Percentiles rank a stretch among this genome's conserved stretches.
Evolutionary conservation across 345 rosid species (phyloP).

Genomic region (Salix brachista): DNA sequence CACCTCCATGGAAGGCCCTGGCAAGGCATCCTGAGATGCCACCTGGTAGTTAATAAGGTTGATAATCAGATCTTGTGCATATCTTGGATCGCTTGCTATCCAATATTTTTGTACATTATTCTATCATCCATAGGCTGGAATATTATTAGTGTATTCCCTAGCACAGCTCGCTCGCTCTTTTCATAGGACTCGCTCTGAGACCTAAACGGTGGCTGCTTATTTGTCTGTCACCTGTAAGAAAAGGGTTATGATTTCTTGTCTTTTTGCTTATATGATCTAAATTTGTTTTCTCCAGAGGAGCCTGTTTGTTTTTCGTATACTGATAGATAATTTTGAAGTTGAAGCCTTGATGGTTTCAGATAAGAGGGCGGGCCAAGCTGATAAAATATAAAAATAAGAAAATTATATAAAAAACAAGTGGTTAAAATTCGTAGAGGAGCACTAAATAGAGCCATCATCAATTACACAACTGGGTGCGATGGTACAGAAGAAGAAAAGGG

Average conservation of each 20-base stretch:
- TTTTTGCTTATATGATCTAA: neutral
- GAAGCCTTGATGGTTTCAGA: no score
- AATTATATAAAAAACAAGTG: no score
- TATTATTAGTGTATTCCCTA: neutral
- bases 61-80: neutral
- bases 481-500: neutral
- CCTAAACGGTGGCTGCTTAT: no score
- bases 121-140: neutral
- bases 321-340: no score
- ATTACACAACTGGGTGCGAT: neutral
- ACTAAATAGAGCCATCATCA: neutral
- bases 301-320: neutral
- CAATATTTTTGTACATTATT: neutral
- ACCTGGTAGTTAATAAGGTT: neutral
- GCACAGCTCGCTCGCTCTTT: neutral
- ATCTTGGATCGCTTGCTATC: neutral
- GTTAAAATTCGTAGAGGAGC: neutral
- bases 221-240: no score
- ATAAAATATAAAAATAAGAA: no score
- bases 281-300: neutral
- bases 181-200: no score
- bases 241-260: neutral
- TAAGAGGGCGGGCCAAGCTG: no score
- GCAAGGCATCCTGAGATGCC: conserved; percentile 26
- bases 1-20: conserved; percentile 22